Evolutionary conservation across 2,329 filamentous ascomycete genomes (phyloP).

Genomic region (Talaromyces sp.): DNA sequence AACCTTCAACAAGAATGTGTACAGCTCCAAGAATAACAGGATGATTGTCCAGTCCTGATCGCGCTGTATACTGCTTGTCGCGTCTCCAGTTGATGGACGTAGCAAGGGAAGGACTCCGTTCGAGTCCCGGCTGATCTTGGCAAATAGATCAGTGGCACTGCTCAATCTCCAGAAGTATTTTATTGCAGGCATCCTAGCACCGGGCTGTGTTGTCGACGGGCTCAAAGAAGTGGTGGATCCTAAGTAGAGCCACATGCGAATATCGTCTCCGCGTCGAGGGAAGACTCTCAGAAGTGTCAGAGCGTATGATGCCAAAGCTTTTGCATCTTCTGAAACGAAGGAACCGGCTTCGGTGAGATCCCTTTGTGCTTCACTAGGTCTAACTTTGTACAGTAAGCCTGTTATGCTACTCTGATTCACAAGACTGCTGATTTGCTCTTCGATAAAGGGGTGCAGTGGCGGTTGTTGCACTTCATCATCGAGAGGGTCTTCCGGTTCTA

Average conservation of each 20-base stretch:
- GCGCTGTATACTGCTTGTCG: constrained; percentile 36
- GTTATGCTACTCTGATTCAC: constrained; percentile 75
- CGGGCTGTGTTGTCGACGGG: constrained; percentile 32
- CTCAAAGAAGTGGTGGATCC: constrained; percentile 57
- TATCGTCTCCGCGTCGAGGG: constrained; percentile 76
- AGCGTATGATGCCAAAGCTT: constrained; percentile 79
- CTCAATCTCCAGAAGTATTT: constrained; percentile 81
- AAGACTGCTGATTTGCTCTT: constrained; percentile 65
- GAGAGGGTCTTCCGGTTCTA: constrained; percentile 45
- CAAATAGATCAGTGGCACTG: constrained; percentile 57
- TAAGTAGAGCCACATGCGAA: constrained; percentile 89
- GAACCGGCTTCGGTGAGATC: constrained; percentile 22
- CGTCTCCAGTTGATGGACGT: constrained; percentile 45
- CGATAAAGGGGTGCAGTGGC: constrained; percentile 56
- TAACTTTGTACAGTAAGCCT: constrained; percentile 53
- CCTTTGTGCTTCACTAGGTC: constrained; percentile 17
- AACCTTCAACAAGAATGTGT: constrained; percentile 85
- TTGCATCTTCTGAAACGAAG: constrained; percentile 59
- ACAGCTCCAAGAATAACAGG: constrained; percentile 88
- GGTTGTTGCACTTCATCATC: constrained; percentile 31
- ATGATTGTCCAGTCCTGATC: constrained; percentile 82
- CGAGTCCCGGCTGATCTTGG: constrained; percentile 57
- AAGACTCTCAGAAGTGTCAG: constrained; percentile 84
- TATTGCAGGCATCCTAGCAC: constrained; percentile 61
- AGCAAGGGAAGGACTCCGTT: constrained; percentile 59